Evolutionary conservation across 257 asterid species (phyloP), one percentile per base, ranked within the genome.

Genomic region (Cruciata laevipes): DNA sequence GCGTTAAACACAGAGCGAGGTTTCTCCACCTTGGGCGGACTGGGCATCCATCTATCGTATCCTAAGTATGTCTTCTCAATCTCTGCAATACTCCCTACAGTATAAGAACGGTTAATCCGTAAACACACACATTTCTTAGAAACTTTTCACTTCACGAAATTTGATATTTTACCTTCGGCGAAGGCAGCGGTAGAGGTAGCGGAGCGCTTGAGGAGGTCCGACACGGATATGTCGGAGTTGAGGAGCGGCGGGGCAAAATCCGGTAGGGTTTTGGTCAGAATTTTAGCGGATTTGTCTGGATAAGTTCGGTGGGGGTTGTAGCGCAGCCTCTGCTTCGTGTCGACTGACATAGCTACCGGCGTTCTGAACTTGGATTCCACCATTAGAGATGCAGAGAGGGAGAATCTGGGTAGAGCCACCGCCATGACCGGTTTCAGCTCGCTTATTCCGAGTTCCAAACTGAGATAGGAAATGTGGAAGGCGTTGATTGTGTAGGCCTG

Each of bases 1-100:
- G 98, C 94, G 75, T 90, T 93, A 69, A 86, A 81, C 61, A 81
- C 80, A 1, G 98, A 86, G 44, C 96, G 93, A 63, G 98, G 96
- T 81, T 89, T 93, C 82, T 88, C 89, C 74, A 82, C 91, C 75
- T 80, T 86, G 0, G 95, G 98, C 24, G 97, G 81, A 67, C 69
- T 77, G 35, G 97, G 97, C 69, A 86, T 47, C 97, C 98, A 90
- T 66, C 85, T 81, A 53, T 93, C 98, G 17, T 87, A 85, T 14
- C 97, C 97, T 83, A 90, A 59, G 69, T 87, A 86, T 53, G 88
- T 80, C 38, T 62, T 86, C 66, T 68, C 89, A 63, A 47, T 56
- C 70, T 80, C 87, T 72, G 24, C 88, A 81, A 70, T 5, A 18
- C 31, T 24, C 74, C 58, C 78, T 74, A 60, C 61, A 20, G 20